These are phyloP conservation scores for Mycotypha africana DNA, from an alignment of 371 early-diverging fungal species.

Conservation along the genomic window DNA sequence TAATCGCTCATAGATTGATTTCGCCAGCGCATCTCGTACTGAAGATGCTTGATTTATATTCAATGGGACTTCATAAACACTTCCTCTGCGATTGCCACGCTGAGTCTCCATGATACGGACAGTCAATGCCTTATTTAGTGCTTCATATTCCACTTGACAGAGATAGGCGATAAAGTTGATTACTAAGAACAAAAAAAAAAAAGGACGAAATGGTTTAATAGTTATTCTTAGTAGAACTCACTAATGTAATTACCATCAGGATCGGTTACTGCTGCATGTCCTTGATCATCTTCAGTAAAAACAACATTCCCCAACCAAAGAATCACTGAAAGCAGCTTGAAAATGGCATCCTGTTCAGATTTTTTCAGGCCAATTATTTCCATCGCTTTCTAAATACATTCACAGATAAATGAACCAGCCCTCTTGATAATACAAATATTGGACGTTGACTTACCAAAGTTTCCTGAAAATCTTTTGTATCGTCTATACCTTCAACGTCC, in stretches of 20 bases:
- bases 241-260: constrained; percentile 41
- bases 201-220: no score
- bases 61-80: constrained; percentile 79
- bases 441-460: constrained; percentile 51
- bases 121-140: constrained; percentile 62
- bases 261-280: constrained; percentile 60
- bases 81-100: constrained; percentile 74
- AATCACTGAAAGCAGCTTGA: constrained; percentile 75
- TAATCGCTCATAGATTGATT: constrained; percentile 75
- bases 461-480: constrained; percentile 66
- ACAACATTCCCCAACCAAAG: constrained; percentile 82
- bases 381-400: constrained; percentile 71
- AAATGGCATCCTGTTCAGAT: constrained; percentile 73
- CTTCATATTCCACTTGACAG: constrained; percentile 61
- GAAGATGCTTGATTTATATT: constrained; percentile 75
- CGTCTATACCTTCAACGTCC: constrained; percentile 77
- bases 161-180: constrained; percentile 74
- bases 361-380: constrained; percentile 69
- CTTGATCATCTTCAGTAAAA: constrained; percentile 64
- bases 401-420: no score
- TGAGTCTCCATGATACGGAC: constrained; percentile 72
- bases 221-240: no score
- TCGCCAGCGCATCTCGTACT: constrained; percentile 84
- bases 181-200: constrained; percentile 28
- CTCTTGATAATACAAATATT: background rate